Evolutionary conservation across 495 filamentous ascomycete species (phyloP).

Genomic region (Aspergillus bertholletiae): DNA sequence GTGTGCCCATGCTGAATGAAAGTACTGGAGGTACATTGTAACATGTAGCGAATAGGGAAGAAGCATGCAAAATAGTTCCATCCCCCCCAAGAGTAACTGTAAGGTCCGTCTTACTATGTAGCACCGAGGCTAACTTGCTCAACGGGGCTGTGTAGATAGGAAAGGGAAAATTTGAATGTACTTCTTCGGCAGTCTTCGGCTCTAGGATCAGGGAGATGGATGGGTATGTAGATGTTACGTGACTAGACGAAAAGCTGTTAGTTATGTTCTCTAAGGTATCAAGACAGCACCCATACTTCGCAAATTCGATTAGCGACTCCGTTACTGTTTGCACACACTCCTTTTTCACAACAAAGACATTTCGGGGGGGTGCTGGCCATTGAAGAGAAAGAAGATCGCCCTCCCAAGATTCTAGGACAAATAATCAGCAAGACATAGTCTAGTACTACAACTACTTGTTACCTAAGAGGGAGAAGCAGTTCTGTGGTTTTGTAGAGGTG

Average conservation of each 20-base stretch:
- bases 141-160: slow-evolving; percentile 62
- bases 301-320: slow-evolving; percentile 70
- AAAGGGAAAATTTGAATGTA: slow-evolving; percentile 71
- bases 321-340: slow-evolving; percentile 68
- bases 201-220: slow-evolving; percentile 81
- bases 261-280: not conserved
- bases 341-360: slow-evolving; percentile 88
- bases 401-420: slow-evolving; percentile 45
- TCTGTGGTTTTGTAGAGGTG: slow-evolving; percentile 7
- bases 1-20: slow-evolving; percentile 92
- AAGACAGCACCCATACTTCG: slow-evolving; percentile 44
- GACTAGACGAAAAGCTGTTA: slow-evolving; percentile 39
- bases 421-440: not conserved
- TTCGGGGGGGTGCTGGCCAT: slow-evolving; percentile 87
- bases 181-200: slow-evolving; percentile 61
- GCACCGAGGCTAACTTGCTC: slow-evolving; percentile 32
- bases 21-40: slow-evolving; percentile 84
- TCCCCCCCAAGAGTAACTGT: slow-evolving; percentile 89
- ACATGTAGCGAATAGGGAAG: slow-evolving; percentile 84
- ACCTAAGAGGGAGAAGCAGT: not conserved
- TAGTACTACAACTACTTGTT: not conserved
- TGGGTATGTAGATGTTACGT: slow-evolving; percentile 77
- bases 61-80: slow-evolving; percentile 89
- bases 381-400: slow-evolving; percentile 73
- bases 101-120: slow-evolving; percentile 74